These are phyloP conservation scores for Podospora pseudopauciseta DNA, from an alignment of 495 filamentous ascomycete species.

Conservation along the genomic window DNA sequence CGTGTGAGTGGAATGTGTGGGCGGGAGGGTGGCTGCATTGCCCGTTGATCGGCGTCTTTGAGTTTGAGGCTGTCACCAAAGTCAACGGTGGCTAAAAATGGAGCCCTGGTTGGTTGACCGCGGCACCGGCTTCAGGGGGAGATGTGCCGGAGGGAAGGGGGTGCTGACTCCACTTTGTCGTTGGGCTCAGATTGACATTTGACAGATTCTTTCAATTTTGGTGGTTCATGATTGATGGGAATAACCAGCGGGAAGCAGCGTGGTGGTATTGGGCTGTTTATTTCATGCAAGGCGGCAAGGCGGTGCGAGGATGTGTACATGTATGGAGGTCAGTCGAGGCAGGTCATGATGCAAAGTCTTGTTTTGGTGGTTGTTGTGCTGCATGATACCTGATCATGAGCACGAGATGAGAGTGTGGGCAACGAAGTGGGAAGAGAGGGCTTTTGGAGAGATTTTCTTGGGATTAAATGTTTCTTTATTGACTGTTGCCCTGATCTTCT, in stretches of 20 bases:
- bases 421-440: too few species aligned
- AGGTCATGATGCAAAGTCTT: not conserved
- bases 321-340: too few species aligned
- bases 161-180: not conserved
- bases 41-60: not conserved
- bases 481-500: too few species aligned
- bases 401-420: too few species aligned
- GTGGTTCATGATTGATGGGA: not conserved
- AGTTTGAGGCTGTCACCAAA: not conserved
- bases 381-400: not conserved
- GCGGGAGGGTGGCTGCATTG: not conserved
- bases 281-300: not conserved
- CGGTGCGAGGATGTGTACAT: not conserved
- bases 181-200: not conserved
- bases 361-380: not conserved
- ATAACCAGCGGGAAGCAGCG: not conserved
- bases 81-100: not conserved
- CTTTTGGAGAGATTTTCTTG: too few species aligned
- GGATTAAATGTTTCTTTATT: too few species aligned
- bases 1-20: not conserved
- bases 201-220: not conserved
- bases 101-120: not conserved
- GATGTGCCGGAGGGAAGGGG: not conserved
- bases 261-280: not conserved
- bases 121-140: not conserved